These are phyloP conservation scores for Penicillium crustosum DNA, from an alignment of 2,329 filamentous ascomycete genomes.

Conservation along the genomic window DNA sequence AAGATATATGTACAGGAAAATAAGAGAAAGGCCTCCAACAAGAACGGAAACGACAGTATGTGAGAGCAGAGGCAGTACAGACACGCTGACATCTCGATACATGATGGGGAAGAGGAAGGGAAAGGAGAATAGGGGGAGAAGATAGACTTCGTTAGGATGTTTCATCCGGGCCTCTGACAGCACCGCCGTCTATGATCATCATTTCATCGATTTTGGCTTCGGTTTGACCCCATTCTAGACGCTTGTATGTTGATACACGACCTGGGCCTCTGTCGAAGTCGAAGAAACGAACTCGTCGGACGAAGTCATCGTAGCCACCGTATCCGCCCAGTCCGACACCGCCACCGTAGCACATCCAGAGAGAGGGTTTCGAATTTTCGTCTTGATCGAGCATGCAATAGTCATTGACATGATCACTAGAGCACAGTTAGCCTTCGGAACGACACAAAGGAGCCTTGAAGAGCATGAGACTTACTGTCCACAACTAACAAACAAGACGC, in stretches of 20 bases:
- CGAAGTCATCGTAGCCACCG: conserved; percentile 82
- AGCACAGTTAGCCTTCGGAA: conserved; percentile 21
- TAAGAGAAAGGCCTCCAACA: conserved; percentile 5
- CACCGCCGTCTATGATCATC: conserved; percentile 61
- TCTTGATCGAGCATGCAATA: conserved; percentile 75
- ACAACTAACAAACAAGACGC: conserved; percentile 82
- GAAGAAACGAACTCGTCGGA: conserved; percentile 82
- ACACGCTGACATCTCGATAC: not conserved
- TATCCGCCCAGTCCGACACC: conserved; percentile 93
- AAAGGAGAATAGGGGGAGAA: not conserved
- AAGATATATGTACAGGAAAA: conserved; percentile 24
- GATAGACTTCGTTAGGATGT: conserved; percentile 9
- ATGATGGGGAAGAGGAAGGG: not conserved
- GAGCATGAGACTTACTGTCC: conserved; percentile 68
- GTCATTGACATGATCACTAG: conserved; percentile 89
- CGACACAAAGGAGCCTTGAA: not conserved
- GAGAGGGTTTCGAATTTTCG: conserved; percentile 58
- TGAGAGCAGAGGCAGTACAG: conserved; percentile 14
- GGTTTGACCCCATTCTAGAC: conserved; percentile 67
- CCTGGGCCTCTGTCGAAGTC: conserved; percentile 91
- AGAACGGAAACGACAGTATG: conserved; percentile 16
- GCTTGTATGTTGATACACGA: conserved; percentile 87
- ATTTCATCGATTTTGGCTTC: conserved; percentile 57
- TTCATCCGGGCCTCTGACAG: conserved; percentile 43
- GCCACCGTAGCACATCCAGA: conserved; percentile 99